phyloP scores from a whole-genome alignment of 345 rosid species.

The Cardiospermum halicacabum region DNA sequence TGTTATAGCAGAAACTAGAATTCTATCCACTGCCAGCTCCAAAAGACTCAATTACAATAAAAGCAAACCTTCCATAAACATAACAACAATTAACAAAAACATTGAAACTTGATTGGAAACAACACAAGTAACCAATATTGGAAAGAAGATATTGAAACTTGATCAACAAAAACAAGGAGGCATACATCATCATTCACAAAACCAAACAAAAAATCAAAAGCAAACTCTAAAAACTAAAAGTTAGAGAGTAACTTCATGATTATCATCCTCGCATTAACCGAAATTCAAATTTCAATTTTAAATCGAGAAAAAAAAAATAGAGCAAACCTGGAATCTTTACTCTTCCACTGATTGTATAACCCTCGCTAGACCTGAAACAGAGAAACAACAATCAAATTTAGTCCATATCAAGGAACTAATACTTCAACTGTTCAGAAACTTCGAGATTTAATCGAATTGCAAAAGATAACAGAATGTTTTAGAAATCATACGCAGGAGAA shows the following conservation, averaged over 20 bases:
- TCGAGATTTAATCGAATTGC: not conserved
- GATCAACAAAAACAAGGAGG: not conserved
- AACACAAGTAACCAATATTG: too few species aligned
- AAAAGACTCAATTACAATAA: not conserved
- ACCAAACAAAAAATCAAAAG: not conserved
- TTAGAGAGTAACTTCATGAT: not conserved
- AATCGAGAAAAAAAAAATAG: not conserved
- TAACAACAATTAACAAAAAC: not conserved
- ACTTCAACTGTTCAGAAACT: too few species aligned
- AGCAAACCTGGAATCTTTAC: constrained; percentile 62
- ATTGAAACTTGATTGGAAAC: too few species aligned
- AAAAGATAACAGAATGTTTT: not conserved
- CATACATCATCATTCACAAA: not conserved
- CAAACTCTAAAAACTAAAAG: not conserved
- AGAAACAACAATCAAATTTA: not conserved
- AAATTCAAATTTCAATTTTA: too few species aligned
- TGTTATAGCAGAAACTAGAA: too few species aligned
- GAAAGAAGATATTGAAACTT: not conserved
- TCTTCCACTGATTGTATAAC: constrained; percentile 70
- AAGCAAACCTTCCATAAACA: not conserved
- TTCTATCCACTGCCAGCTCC: not conserved
- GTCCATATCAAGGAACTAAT: too few species aligned
- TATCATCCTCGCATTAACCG: not conserved
- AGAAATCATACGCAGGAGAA: constrained; percentile 38
- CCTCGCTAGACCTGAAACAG: constrained; percentile 57